Conservation (phyloP, 208 protist species). For the Trypanosomatidae sp. region DNA sequence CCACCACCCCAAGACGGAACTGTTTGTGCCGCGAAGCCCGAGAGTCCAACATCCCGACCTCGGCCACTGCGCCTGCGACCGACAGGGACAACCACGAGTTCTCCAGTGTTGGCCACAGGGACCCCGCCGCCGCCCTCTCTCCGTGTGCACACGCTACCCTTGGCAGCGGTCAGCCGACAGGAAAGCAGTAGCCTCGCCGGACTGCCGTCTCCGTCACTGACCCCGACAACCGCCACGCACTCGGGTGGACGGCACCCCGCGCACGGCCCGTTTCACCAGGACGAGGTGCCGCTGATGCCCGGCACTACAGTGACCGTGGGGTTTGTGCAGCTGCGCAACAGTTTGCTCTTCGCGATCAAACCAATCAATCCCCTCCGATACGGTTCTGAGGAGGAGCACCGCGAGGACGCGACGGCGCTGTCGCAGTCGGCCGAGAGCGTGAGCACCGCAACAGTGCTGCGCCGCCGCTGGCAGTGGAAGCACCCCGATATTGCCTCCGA, state of each 20-base stretch:
- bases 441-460: conserved; percentile 64
- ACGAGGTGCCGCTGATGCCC: conserved; percentile 6
- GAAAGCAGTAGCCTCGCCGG: background rate
- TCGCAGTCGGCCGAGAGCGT: conserved; percentile 49
- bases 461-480: conserved; percentile 72
- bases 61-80: background rate
- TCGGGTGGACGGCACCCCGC: background rate
- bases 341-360: conserved; percentile 74
- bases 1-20: background rate
- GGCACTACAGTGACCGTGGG: conserved; percentile 34
- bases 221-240: background rate
- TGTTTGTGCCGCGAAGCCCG: background rate
- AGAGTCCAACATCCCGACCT: background rate
- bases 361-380: conserved; percentile 55
- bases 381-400: conserved; percentile 20
- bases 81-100: background rate
- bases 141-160: background rate
- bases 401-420: conserved; percentile 21
- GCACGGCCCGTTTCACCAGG: background rate
- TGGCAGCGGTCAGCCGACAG: background rate
- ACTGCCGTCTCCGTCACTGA: background rate
- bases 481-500: conserved; percentile 53
- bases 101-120: background rate
- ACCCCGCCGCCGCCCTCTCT: background rate
- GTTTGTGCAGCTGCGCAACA: conserved; percentile 74